Evolutionary conservation across 768 basidiomycete species (phyloP), one percentile per base, ranked within the genome.

Genomic region (Mrakia hoshinonis): DNA sequence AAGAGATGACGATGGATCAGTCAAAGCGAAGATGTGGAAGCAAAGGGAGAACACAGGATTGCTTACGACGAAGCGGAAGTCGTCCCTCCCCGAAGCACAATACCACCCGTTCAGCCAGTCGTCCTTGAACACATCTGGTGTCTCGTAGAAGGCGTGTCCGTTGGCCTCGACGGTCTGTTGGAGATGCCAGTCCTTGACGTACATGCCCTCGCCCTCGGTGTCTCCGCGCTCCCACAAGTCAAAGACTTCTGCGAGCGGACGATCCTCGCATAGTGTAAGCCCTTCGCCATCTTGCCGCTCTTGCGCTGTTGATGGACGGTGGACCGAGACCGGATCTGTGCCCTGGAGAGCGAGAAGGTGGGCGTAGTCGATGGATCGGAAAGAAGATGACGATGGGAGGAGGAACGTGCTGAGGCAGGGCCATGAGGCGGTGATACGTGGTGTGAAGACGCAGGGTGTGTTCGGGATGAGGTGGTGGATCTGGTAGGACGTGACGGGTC

Each of bases 181-280:
- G 29, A 79, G 68, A 76, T 80, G 80, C 79, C 80, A 80, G 68
- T 80, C 80, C 65, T 79, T 80, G 26, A 80, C 76, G 73, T 80
- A 80, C 20, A 79, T 47, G 9, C 74, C 74, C 0, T 54, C 20
- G 11, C 76, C 73, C 11, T 68, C 67, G 4, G 36, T 68, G 20
- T 69, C 54, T 3, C 70, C 78, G 13, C 7, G 47, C 47, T 76
- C 74, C 80, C 80, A 80, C 0, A 75, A 38, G 62, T 78, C 77
- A 29, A 79, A 51, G 1, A 80, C 78, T 15, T 79, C 76, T 4
- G 65, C 68, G 0, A 80, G 65, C 13, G 73, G 70, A 11, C 75
- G 29, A 49, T 79, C 78, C 60, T 22, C 76, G 76, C 47, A 70
- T 39, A n/a, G 51, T 36, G 22, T 76, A 76, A 69, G 78, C 60